phyloP scores from a whole-genome alignment of 495 filamentous ascomycete genomes.

The Pyrenula aspistea region DNA sequence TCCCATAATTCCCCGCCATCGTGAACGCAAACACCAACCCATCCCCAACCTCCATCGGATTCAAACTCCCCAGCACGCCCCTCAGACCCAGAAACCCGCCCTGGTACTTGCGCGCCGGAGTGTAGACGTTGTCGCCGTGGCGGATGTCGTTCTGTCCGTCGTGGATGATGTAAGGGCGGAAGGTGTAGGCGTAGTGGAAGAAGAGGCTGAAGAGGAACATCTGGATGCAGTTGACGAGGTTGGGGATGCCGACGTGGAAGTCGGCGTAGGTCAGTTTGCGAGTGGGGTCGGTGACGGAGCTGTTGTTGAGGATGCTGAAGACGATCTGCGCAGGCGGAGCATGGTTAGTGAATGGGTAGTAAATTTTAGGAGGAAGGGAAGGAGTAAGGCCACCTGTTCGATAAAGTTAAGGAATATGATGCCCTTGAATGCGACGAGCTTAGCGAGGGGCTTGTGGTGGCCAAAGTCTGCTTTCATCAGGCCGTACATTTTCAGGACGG shows the following conservation, averaged over 20 bases:
- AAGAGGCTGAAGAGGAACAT: constrained; percentile 22
- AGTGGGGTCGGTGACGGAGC: constrained; percentile 10
- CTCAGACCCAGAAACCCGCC: not conserved
- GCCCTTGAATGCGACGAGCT: constrained; percentile 21
- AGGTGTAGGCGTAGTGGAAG: constrained; percentile 19
- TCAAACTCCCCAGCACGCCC: not conserved
- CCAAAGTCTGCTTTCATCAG: constrained; percentile 11
- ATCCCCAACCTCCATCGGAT: not conserved
- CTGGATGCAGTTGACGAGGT: constrained; percentile 21
- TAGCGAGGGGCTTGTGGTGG: constrained; percentile 13
- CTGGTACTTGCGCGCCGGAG: not conserved
- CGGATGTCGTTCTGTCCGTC: not conserved
- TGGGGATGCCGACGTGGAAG: constrained; percentile 19
- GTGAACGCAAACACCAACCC: not conserved
- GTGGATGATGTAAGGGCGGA: constrained; percentile 15
- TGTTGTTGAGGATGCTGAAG: constrained; percentile 18
- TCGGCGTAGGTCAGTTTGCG: constrained; percentile 19
- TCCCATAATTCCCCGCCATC: not conserved
- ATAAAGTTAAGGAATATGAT: constrained; percentile 20
- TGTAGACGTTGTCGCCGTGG: not conserved
- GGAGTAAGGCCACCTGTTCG: constrained; percentile 10
- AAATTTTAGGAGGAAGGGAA: not conserved
- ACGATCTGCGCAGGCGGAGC: constrained; percentile 11
- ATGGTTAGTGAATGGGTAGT: not conserved
- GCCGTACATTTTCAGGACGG: constrained; percentile 15